Evolutionary conservation across 768 basidiomycete genomes (phyloP), one percentile per base, ranked within the genome.

Genomic region (Suillus lakei): DNA sequence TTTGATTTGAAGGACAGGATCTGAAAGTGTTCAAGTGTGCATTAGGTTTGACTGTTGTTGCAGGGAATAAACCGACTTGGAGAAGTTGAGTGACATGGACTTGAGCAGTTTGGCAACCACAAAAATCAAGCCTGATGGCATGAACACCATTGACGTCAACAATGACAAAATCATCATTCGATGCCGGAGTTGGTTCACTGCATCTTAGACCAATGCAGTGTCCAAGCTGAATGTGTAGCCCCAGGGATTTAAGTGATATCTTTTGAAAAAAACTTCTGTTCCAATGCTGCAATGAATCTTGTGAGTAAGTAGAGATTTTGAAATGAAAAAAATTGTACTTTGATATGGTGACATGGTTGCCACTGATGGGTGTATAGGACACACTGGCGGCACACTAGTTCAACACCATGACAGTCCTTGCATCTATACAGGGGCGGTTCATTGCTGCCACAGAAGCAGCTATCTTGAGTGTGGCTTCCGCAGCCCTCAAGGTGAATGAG

Each of bases 1-100:
- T 81, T 81, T 0, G 73, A 76, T 46, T 77, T 69, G 18, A 79
- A 72, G 0, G 71, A 71, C 5, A 78, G 63, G 2, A 76, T 36
- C 16, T 83, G 80, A 50, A 79, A 80, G 3, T 65, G 55, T 15
- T 75, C 62, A 0, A 81, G 70, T 5, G 74, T 66, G 0, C 55
- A 41, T 67, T 60, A 0, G 81, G 80, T 9, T 72, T 64, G 1
- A 38, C 26, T 0, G 62, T 44, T 0, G 78, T 80, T 0, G 78
- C 74, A 0, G 80, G 80, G 46, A 70, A 83, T 30, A 72, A 64
- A 0, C 70, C 65, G 0, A 63, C 34, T 32, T 76, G 73, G 0
- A 83, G 72, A 2, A 83, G 73, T 53, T 83, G 80, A 23, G 66
- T 32, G 16, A 70, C 18, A 39, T 39, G 38, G 12, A 39, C 12